Base-by-base conservation (phyloP, 1,284 basidiomycete genomes). In the Trichosporon sp. region DNA sequence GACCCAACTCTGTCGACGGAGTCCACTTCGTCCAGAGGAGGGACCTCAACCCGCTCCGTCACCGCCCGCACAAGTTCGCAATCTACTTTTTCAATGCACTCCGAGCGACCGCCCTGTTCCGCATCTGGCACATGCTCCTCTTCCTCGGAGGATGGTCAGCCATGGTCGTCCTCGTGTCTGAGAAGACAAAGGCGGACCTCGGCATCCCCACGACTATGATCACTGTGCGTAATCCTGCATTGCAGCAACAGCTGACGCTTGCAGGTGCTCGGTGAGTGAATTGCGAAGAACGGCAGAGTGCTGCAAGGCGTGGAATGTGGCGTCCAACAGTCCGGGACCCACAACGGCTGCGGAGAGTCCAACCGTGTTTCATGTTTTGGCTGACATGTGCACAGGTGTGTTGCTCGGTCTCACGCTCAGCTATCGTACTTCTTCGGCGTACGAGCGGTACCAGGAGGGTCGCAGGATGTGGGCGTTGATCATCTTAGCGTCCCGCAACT, bases 381-480 rank as follows among this genome's bases (percentile, higher is more conserved):
- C 65, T 46, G 26, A 70, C 66, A 14, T 37, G 10, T 2, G 1
- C 35, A 10, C 66, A 79, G 80, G 81, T 78, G 81, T 80, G 14
- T 70, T 83, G 51, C 76, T 83, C 31, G 81, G 81, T 80, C 70
- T 83, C 66, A 81, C 81, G 1, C 71, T 83, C 16, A 80, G 78
- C 51, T 83, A 83, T 70, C 73, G 80, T 48, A 92, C 91, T 0
- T 91, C 90, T 2, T 90, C 90, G 1, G 90, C 90, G 21, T 92
- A 91, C 77, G 90, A 91, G 77, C 85, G 90, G 86, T 91, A 92
- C 81, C 90, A 89, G 75, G 91, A 92, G 76, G 91, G 91, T 3
- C 85, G 91, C 61, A 82, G 87, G 64, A 83, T 89, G 31, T 92
- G 91, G 91, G 89, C 89, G 4, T 87, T 89, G 74, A 89, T 91